Percentiles rank a stretch among this genome's conserved stretches.
phyloP scores from a whole-genome alignment of 2,329 filamentous ascomycete genomes.

The Thermoascus crustaceus region DNA sequence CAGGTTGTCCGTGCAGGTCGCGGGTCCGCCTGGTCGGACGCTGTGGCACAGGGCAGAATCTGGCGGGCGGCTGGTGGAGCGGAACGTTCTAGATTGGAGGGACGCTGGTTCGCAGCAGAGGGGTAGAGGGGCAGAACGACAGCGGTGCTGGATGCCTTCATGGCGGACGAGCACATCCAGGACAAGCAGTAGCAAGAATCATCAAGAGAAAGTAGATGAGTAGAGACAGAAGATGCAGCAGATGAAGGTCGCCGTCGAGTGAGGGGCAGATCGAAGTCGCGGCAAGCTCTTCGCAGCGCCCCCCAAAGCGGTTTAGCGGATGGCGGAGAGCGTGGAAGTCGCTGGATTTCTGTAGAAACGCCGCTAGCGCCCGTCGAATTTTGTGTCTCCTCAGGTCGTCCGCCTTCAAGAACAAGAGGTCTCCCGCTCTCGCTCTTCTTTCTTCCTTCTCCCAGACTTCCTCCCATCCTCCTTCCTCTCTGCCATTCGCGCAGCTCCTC shows the following conservation, averaged over 20 bases:
- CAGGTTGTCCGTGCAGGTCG: neutral
- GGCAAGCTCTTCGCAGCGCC: neutral
- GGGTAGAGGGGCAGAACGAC: neutral
- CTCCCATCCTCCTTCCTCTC: slow-evolving; percentile 6
- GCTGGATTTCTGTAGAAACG: slow-evolving; percentile 33
- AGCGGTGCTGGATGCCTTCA: neutral
- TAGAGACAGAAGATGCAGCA: slow-evolving; percentile 3
- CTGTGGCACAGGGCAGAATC: neutral
- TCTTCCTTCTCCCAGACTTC: slow-evolving; percentile 5
- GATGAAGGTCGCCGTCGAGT: neutral
- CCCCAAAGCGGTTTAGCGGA: slow-evolving; percentile 3
- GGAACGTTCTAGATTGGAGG: slow-evolving; percentile 27
- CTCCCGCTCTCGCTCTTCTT: slow-evolving; percentile 4
- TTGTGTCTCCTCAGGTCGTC: slow-evolving; percentile 12
- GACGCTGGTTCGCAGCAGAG: slow-evolving; percentile 11
- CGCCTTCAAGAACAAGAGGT: slow-evolving; percentile 5
- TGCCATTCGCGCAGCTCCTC: slow-evolving; percentile 8
- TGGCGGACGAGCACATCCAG: neutral
- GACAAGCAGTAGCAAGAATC: neutral
- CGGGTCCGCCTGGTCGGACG: neutral
- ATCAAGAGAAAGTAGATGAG: slow-evolving; percentile 4
- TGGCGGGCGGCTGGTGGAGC: slow-evolving; percentile 12
- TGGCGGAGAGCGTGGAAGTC: slow-evolving; percentile 25
- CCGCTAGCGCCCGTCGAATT: slow-evolving; percentile 7
- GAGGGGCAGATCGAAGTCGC: neutral